Evolutionary conservation across 2,329 filamentous ascomycete genomes (phyloP), one percentile per base, ranked within the genome.

Genomic region (Emergomyces africanus): DNA sequence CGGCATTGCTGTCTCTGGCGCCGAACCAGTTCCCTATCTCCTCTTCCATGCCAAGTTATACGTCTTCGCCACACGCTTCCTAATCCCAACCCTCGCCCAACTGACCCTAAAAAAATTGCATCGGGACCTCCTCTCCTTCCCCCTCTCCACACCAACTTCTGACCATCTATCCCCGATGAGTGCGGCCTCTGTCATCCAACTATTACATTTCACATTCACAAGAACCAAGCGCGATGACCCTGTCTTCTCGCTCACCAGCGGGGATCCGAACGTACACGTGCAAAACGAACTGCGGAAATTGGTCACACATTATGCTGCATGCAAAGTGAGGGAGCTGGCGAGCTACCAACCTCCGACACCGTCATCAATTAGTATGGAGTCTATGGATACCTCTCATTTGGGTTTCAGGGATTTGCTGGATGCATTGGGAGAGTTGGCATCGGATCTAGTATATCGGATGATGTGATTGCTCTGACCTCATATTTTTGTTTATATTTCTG

Each of bases 41-140:
- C 67, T 73, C 44, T 75, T 74, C 64, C 73, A 75, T 48, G 73
- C 73, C n/a, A 75, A 75, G 64, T 61, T 75, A 51, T 75, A 75
- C 61, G 70, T 74, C 60, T 75, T 75, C 58, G 72, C 73, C n/a
- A 72, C 71, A 1, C 70, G 71, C 54, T 75, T 73, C 63, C 64
- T 75, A 49, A 72, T 75, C 59, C 70, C 71, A 3, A 69, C 69
- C 15, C 68, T 75, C 30, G 72, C 72, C 2, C 71, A 74, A 58
- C 66, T 75, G 37, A 72, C 71, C 61, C 69, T 75, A 5, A 68
- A 69, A 54, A 75, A 75, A 62, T 64, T 75, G 3, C 73, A 75
- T 54, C 61, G 63, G 3, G 71, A 74, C 55, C 68, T 75, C 1
- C 50, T 73, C 41, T 62, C 66, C 28, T 65, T 75, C 33, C 63